Evolutionary conservation across 2,329 filamentous ascomycete genomes (phyloP), one percentile per base, ranked within the genome.

Genomic region (Ophiostoma sp.): DNA sequence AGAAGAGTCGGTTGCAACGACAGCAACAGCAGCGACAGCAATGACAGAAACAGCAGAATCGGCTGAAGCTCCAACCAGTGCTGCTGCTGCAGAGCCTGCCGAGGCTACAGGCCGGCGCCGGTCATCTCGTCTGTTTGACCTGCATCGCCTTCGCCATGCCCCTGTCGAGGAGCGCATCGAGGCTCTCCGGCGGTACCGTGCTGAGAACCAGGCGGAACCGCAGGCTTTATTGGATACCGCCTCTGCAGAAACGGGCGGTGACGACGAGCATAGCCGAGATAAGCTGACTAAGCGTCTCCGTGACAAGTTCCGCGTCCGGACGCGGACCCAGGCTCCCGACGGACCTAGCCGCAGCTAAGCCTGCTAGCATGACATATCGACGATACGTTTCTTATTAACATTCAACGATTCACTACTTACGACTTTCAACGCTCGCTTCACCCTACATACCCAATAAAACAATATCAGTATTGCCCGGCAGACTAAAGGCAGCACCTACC

Each of bases 151-250:
- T 18, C 81, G 86, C 11, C 81, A 87, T 69, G 85, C 85, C n/a
- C 79, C 85, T 0, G 79, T 82, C 3, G 84, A 87, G 72, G 86
- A 89, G 75, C 84, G 85, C n/a, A 85, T 89, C 67, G 84, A 83
- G 67, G 83, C 82, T 5, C 78, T 89, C 5, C 80, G 86, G 47
- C 81, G 82, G 66, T 79, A 82, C 64, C 77, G 80, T 18, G 76
- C 79, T 52, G 80, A 79, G 72, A 70, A 66, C 18, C 80, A 79
- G 70, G 78, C 76, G 7, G 70, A 72, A 11, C 27, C 41, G 16
- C 38, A 60, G 9, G 47, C 11, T 40, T 4, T 49, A 12, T 55
- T 18, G 41, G 8, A 69, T 38, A 44, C 66, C 4, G 9, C 71
- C 1, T 74, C 72, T 42, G 40, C 16, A 7, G 40, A 14, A 9